phyloP scores from a whole-genome alignment of 2,329 filamentous ascomycete species.

The Sporothrix sp. region DNA sequence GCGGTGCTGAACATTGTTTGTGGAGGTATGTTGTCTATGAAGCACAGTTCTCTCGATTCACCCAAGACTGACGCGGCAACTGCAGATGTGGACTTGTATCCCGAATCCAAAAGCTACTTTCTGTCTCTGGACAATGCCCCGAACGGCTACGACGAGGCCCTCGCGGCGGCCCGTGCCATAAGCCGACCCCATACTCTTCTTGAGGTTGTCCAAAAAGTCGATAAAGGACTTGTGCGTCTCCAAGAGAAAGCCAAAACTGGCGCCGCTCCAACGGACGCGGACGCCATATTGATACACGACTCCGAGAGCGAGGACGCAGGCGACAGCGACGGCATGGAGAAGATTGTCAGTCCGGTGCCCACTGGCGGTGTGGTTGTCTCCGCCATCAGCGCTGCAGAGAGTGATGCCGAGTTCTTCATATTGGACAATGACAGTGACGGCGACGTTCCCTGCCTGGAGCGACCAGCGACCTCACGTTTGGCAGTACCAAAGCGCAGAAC shows the following conservation, averaged over 20 bases:
- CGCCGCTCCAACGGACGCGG: not conserved
- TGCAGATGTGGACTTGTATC: constrained; percentile 5
- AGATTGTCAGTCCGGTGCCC: not conserved
- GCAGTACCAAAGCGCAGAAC: not conserved
- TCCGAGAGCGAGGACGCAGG: not conserved
- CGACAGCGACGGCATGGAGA: constrained; percentile 18
- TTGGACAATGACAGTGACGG: not conserved
- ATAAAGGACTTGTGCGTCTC: not conserved
- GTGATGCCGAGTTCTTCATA: too few species aligned
- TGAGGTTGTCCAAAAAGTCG: not conserved
- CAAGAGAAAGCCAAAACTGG: not conserved
- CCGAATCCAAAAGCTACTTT: not conserved
- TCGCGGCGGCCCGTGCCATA: not conserved
- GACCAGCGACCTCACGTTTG: too few species aligned
- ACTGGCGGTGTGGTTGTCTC: too few species aligned
- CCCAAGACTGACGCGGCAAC: too few species aligned
- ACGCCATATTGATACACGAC: not conserved
- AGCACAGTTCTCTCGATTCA: too few species aligned
- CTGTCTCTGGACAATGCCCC: not conserved
- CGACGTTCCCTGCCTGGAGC: too few species aligned
- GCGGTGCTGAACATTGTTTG: not conserved
- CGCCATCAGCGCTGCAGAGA: too few species aligned
- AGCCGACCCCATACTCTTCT: not conserved
- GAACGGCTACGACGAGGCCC: not conserved
- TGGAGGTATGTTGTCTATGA: not conserved